These are phyloP conservation scores for Colletotrichum gloeosporioides DNA, from an alignment of 2,329 filamentous ascomycete genomes.

Conservation along the genomic window DNA sequence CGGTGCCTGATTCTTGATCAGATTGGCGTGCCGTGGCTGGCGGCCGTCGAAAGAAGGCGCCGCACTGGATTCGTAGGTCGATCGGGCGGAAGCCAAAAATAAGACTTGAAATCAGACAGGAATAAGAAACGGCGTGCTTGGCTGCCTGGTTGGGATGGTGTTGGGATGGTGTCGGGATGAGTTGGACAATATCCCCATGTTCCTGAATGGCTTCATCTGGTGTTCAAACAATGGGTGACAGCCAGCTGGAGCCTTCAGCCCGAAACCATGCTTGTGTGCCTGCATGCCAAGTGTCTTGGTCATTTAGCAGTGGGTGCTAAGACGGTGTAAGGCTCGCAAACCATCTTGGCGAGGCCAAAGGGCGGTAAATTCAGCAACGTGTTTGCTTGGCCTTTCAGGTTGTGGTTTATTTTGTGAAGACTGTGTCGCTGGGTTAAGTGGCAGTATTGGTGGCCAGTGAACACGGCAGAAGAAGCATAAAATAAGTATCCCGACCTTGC, in stretches of 20 bases:
- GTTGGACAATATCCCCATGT: not conserved
- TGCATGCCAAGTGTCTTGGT: not conserved
- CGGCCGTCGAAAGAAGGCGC: not conserved
- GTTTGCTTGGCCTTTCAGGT: not conserved
- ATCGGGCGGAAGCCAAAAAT: not conserved
- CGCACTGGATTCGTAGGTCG: not conserved
- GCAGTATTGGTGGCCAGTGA: not conserved
- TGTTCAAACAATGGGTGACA: not conserved
- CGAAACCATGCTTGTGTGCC: not conserved
- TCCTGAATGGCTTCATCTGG: not conserved
- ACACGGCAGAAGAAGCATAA: not conserved
- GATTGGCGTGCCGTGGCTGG: not conserved
- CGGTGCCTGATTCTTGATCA: not conserved
- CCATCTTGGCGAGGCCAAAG: not conserved
- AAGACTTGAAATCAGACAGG: not conserved
- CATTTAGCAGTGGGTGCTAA: not conserved
- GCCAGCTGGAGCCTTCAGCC: not conserved
- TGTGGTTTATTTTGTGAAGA: not conserved
- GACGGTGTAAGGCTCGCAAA: not conserved
- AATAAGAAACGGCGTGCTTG: constrained; percentile 1
- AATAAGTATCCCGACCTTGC: not conserved
- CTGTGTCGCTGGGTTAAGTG: not conserved
- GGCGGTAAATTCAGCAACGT: too few relatives aligned
- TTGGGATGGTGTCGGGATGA: not conserved
- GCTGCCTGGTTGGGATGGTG: not conserved